These are phyloP conservation scores for Crucibulum cyathiforme DNA, from an alignment of 1,284 basidiomycete genomes.

Conservation along the genomic window DNA sequence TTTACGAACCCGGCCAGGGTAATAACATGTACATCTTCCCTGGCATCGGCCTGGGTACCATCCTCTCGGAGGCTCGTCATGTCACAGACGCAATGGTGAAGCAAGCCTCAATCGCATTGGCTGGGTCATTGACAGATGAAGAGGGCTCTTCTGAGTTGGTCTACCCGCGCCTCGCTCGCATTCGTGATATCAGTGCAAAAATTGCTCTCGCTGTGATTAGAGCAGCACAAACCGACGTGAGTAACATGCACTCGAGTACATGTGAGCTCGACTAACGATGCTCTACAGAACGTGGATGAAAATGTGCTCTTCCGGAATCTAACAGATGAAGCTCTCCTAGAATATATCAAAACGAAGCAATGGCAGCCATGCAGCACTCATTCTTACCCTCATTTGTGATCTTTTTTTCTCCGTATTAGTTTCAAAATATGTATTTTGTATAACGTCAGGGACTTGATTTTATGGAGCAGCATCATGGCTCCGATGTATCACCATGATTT, in stretches of 20 bases:
- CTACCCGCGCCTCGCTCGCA: conserved; percentile 69
- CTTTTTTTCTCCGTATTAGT: conserved; percentile 8
- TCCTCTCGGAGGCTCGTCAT: conserved; percentile 63
- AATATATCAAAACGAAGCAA: conserved; percentile 61
- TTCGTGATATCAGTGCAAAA: conserved; percentile 70
- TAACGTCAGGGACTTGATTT: neutral
- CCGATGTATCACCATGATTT: neutral
- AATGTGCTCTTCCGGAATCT: conserved; percentile 53
- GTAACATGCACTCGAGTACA: conserved; percentile 14
- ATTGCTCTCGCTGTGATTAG: conserved; percentile 70
- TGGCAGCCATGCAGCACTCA: conserved; percentile 52
- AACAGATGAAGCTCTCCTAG: conserved; percentile 53
- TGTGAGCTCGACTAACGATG: neutral
- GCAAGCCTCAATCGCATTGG: conserved; percentile 64
- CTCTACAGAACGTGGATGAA: conserved; percentile 50
- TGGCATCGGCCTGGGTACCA: conserved; percentile 71
- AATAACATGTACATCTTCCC: conserved; percentile 81
- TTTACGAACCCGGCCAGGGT: conserved; percentile 78
- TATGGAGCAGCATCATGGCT: neutral
- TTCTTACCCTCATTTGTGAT: conserved; percentile 30
- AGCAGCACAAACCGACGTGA: conserved; percentile 67
- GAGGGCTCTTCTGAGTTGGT: conserved; percentile 63
- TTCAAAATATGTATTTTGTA: conserved; percentile 9
- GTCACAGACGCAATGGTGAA: conserved; percentile 72
- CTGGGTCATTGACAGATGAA: conserved; percentile 64